A percentile compares a stretch with the other conserved stretches of the same genome.
These are phyloP conservation scores for Nemania abortiva DNA, from an alignment of 2,329 filamentous ascomycete genomes.

Conservation along the genomic window DNA sequence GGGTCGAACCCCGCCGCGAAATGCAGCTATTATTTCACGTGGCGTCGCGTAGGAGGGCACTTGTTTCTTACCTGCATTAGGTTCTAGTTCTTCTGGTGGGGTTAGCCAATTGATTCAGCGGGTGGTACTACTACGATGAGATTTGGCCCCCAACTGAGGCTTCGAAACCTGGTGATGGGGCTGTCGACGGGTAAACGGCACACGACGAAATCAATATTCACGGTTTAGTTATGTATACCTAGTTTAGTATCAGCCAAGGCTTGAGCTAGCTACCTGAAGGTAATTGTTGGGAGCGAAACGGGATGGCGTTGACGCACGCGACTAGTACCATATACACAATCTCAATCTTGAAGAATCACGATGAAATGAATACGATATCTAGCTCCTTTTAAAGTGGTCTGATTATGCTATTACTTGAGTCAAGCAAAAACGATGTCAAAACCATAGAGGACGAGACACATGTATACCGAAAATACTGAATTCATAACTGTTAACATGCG, in stretches of 20 bases:
- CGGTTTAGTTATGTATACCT: not conserved
- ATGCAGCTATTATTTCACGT: slow-evolving; percentile 4
- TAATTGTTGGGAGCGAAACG: not conserved
- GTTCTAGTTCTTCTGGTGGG: not conserved
- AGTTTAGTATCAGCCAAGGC: too few species aligned
- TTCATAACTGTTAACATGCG: too few species aligned
- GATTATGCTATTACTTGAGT: too few species aligned
- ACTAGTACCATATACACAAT: too few species aligned
- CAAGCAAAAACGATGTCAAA: too few species aligned
- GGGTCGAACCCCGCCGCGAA: not conserved
- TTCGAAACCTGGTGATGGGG: not conserved
- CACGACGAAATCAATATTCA: too few species aligned
- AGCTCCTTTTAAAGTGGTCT: too few species aligned
- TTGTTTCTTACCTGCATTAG: not conserved
- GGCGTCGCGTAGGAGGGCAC: not conserved
- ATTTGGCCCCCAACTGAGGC: slow-evolving; percentile 6
- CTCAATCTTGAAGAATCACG: too few species aligned
- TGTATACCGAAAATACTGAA: too few species aligned
- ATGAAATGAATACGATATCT: too few species aligned
- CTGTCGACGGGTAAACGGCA: not conserved
- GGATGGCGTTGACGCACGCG: too few species aligned
- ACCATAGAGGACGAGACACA: too few species aligned
- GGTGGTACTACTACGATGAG: not conserved
- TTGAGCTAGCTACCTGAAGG: not conserved
- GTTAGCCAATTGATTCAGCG: not conserved